These are phyloP conservation scores for Oryza rufipogon DNA, from an alignment of 176 grass and related monocot genomes.

Conservation along the genomic window DNA sequence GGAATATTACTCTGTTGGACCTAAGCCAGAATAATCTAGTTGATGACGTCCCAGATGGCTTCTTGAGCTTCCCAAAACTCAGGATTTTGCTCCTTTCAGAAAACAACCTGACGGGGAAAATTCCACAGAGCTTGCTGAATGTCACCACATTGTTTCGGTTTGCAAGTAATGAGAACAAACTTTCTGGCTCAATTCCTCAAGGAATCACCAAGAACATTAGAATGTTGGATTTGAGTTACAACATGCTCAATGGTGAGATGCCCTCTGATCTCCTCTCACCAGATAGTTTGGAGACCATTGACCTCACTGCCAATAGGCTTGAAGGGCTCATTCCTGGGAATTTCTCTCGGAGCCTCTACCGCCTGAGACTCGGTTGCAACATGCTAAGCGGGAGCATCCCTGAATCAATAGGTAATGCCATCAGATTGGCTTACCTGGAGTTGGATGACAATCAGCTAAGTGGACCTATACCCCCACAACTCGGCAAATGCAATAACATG, in stretches of 20 bases:
- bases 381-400: constrained; percentile 49
- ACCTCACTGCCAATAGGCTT: constrained; percentile 52
- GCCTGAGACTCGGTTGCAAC: constrained; percentile 43
- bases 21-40: constrained; percentile 49
- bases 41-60: constrained; percentile 37
- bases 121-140: constrained; percentile 33
- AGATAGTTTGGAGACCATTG: constrained; percentile 44
- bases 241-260: constrained; percentile 37
- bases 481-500: constrained; percentile 52
- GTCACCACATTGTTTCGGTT: constrained; percentile 36
- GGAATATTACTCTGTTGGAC: constrained; percentile 53
- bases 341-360: constrained; percentile 22
- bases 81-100: constrained; percentile 50
- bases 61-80: constrained; percentile 46
- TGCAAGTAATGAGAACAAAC: constrained; percentile 45
- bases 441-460: constrained; percentile 46
- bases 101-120: constrained; percentile 39
- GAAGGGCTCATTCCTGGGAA: constrained; percentile 37
- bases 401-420: constrained; percentile 37
- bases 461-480: constrained; percentile 34
- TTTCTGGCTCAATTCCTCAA: constrained; percentile 33
- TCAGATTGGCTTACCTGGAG: constrained; percentile 36
- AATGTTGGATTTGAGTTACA: constrained; percentile 60
- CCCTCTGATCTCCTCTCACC: constrained; percentile 32
- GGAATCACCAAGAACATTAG: constrained; percentile 36